Base-by-base conservation (phyloP, 225 moss, liverwort and hornwort genomes). In the Physcomitrium patens region DNA sequence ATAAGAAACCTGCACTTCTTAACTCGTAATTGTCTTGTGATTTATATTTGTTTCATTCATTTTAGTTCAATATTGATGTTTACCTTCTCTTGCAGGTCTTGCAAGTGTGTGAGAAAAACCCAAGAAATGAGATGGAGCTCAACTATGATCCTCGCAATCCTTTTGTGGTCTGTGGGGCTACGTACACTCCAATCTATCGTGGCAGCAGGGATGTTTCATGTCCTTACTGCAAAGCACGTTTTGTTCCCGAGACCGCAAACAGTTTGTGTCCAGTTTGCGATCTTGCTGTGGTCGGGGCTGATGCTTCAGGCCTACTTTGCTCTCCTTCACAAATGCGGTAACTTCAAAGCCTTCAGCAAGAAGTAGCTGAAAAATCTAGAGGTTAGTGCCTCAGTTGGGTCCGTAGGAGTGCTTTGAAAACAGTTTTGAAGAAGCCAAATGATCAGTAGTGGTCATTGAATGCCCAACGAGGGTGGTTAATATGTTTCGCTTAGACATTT, bases 81-180 rank as follows among this genome's bases (percentile, higher is more conserved):
- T 15, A 16, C 56, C 7, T 71, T 63, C 67, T 57, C 46, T 64
- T 53, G 77, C 88, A 88, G 88, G 88, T 88, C 42, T 78, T 99
- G 76, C 89, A 90, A 86, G 94, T 87, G 13, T 86, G 97, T 61
- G 97, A 99, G 82, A 91, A 67, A 72, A 90, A 83, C 46, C 91
- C 93, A 47, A 80, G 82, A 58, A 91, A 99, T 70, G 97, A 93
- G 74, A 72, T 89, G 69, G 81, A 78, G 57, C 80, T 99, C 65
- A 99, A 94, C 68, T 99, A 99, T 47, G 97, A 99, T 65, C 93
- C 97, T 24, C 91, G 94, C 43, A 99, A 94, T 77, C 97, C 97
- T 28, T 99, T 99, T 61, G 86, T 94, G 7, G 94, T 99, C 22
- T 99, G 97, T 63, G 97, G 94, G 27, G 77, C 90, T 28, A 94